These are phyloP conservation scores for Ophiocordyceps robertsii DNA, from an alignment of 2,329 filamentous ascomycete genomes.

Conservation along the genomic window DNA sequence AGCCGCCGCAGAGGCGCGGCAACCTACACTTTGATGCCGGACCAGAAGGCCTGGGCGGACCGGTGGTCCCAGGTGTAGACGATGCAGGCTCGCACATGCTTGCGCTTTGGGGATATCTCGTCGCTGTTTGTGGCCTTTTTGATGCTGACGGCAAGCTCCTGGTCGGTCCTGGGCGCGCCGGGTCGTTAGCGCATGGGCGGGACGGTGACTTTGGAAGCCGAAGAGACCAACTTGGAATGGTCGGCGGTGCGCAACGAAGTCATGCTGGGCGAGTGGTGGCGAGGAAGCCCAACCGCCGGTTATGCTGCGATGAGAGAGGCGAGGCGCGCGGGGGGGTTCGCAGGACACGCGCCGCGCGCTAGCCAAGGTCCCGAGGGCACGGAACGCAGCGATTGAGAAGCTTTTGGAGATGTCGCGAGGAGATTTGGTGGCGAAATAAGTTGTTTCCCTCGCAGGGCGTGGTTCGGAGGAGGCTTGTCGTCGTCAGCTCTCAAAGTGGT, in stretches of 20 bases:
- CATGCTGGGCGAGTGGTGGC: conserved; percentile 8
- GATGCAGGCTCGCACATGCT: conserved; percentile 96
- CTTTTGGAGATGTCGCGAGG: no score
- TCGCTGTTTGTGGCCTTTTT: conserved; percentile 56
- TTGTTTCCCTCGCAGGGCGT: no score
- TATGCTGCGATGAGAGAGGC: conserved; percentile 1
- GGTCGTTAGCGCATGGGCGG: background rate
- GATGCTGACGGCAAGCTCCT: conserved; percentile 57
- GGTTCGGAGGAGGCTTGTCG: no score
- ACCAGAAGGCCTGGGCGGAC: conserved; percentile 89
- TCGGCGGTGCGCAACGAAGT: conserved; percentile 19
- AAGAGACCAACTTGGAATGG: conserved; percentile 20
- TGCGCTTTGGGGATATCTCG: conserved; percentile 58
- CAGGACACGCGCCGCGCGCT: no score
- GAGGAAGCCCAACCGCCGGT: background rate
- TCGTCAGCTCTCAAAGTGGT: no score
- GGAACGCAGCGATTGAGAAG: no score
- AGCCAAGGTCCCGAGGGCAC: no score
- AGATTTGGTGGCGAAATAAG: no score
- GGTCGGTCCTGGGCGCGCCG: conserved; percentile 40
- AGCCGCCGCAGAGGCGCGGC: background rate
- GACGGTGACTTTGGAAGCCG: background rate
- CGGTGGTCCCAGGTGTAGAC: conserved; percentile 99
- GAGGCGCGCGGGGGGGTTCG: background rate
- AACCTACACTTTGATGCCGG: conserved; percentile 92